These are phyloP conservation scores for Aspergillus saccharolyticus DNA, from an alignment of 495 filamentous ascomycete species.

Conservation along the genomic window DNA sequence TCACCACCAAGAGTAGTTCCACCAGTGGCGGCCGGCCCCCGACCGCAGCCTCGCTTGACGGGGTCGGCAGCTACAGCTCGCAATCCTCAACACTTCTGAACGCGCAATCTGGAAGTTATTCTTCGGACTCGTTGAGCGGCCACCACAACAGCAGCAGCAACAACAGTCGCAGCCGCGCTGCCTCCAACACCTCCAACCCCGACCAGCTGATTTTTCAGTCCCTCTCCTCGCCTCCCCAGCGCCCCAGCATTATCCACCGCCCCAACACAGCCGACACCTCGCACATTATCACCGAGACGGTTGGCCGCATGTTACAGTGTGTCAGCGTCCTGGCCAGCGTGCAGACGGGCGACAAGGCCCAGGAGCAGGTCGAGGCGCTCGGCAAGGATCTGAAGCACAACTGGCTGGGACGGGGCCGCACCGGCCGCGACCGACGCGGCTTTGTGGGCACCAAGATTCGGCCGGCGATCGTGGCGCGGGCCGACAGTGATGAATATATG, in stretches of 20 bases:
- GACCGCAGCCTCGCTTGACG: conserved; percentile 68
- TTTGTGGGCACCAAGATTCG: conserved; percentile 70
- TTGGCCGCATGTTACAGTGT: conserved; percentile 94
- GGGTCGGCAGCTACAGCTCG: conserved; percentile 68
- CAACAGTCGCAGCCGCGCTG: conserved; percentile 57
- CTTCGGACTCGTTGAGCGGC: conserved; percentile 40
- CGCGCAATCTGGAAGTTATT: conserved; percentile 42
- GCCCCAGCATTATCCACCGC: conserved; percentile 39
- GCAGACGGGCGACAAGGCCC: conserved; percentile 63
- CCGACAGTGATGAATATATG: conserved; percentile 20
- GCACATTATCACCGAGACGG: conserved; percentile 81
- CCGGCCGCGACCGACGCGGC: conserved; percentile 80
- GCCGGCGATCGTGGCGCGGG: conserved; percentile 31
- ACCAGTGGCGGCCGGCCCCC: conserved; percentile 51
- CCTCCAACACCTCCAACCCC: conserved; percentile 70
- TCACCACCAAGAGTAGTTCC: conserved; percentile 40
- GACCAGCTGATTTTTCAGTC: conserved; percentile 47
- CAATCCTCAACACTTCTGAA: conserved; percentile 67
- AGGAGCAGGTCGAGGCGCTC: conserved; percentile 76
- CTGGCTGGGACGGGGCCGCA: conserved; percentile 88
- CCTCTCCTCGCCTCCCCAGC: conserved; percentile 47
- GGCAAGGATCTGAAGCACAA: conserved; percentile 87
- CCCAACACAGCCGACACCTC: conserved; percentile 54
- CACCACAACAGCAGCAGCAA: conserved; percentile 14
- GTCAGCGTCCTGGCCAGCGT: conserved; percentile 82